Conservation (phyloP, 2,329 filamentous ascomycete genomes). For the Venturia asperata region DNA sequence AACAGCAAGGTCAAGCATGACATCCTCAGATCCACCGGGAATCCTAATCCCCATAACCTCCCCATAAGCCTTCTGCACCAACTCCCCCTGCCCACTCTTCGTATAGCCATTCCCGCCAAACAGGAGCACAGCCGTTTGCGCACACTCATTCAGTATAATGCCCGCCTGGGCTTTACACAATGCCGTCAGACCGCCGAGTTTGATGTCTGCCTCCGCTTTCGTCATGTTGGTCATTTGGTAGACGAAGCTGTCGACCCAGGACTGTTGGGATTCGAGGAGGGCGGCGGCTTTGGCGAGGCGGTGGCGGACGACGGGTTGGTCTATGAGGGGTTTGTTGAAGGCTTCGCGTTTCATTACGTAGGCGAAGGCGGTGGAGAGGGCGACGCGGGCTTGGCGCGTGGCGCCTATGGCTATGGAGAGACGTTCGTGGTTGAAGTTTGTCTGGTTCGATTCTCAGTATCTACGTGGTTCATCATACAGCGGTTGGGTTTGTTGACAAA, state of each 20-base stretch:
- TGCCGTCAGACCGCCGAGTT: constrained; percentile 65
- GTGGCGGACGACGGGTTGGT: constrained; percentile 67
- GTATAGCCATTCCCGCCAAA: constrained; percentile 72
- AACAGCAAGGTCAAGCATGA: constrained; percentile 62
- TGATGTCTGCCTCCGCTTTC: constrained; percentile 52
- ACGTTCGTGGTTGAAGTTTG: constrained; percentile 74
- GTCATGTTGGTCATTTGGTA: constrained; percentile 59
- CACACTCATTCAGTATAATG: constrained; percentile 65
- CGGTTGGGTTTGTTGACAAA: not conserved
- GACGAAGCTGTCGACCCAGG: constrained; percentile 65
- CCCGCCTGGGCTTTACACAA: constrained; percentile 66
- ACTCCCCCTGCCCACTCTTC: constrained; percentile 60
- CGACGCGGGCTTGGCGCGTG: constrained; percentile 56
- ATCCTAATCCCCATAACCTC: constrained; percentile 47
- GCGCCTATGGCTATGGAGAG: constrained; percentile 58
- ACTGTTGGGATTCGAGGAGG: constrained; percentile 60
- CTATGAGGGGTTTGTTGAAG: constrained; percentile 61
- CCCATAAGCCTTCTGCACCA: constrained; percentile 61
- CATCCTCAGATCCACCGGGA: constrained; percentile 57
- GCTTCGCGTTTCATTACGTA: constrained; percentile 61
- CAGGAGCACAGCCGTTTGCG: constrained; percentile 59
- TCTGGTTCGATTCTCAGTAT: constrained; percentile 37
- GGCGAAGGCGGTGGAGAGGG: constrained; percentile 52
- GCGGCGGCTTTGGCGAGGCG: constrained; percentile 64
- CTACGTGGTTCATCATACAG: too few species aligned